Conservation (phyloP, 2,329 filamentous ascomycete species). For the Moelleriella libera region DNA sequence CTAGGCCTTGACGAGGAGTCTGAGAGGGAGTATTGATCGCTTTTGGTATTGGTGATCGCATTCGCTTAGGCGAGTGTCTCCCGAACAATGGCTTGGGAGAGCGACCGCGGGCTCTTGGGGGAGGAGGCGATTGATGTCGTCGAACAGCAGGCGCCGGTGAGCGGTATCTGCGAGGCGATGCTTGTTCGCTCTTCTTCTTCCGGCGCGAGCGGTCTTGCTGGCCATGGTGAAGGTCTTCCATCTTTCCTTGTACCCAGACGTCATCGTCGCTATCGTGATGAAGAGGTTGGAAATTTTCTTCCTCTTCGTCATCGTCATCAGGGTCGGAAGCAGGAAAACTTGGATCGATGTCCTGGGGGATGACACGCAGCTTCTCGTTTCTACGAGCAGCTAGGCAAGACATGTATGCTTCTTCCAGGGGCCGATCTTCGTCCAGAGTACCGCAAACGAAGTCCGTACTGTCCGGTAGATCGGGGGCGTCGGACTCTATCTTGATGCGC, state of each 20-base stretch:
- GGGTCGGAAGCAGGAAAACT: constrained; percentile 93
- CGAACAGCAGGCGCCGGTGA: constrained; percentile 25
- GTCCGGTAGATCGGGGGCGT: constrained; percentile 76
- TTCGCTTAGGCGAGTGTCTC: constrained; percentile 54
- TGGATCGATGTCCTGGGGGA: constrained; percentile 95
- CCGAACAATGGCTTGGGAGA: constrained; percentile 39
- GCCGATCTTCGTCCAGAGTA: constrained; percentile 87
- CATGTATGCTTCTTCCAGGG: constrained; percentile 86
- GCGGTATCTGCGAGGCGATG: constrained; percentile 28
- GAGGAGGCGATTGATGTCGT: constrained; percentile 15
- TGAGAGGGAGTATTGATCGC: constrained; percentile 19
- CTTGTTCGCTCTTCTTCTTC: constrained; percentile 34
- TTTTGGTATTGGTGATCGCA: constrained; percentile 55
- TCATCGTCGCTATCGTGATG: constrained; percentile 54
- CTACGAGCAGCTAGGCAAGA: constrained; percentile 71
- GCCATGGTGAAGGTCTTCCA: constrained; percentile 51
- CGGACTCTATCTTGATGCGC: constrained; percentile 17
- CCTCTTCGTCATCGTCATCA: constrained; percentile 63
- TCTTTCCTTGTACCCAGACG: constrained; percentile 56
- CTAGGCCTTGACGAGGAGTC: constrained; percentile 23
- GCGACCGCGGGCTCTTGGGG: constrained; percentile 22
- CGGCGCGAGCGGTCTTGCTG: constrained; percentile 30
- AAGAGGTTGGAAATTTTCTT: constrained; percentile 44
- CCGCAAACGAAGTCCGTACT: constrained; percentile 99
- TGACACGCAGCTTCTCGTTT: constrained; percentile 63